Evolutionary conservation across 345 rosid species (phyloP).

Genomic region (Eucalyptus lansdowneana): DNA sequence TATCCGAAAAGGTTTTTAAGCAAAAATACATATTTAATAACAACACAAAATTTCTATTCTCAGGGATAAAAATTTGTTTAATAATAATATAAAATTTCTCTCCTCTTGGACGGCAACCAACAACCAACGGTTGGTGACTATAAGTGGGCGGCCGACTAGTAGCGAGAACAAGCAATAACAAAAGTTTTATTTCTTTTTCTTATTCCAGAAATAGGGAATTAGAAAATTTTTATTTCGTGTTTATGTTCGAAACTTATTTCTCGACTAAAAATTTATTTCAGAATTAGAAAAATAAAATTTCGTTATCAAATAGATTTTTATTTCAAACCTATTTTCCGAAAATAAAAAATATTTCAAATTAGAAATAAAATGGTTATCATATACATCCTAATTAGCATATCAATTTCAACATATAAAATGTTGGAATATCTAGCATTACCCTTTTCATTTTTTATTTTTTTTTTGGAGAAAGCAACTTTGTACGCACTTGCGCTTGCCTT

Average conservation of each 20-base stretch:
- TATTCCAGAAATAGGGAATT: too few relatives aligned
- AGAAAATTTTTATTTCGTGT: too few relatives aligned
- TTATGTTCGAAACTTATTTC: too few relatives aligned
- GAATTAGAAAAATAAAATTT: too few relatives aligned
- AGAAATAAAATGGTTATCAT: too few relatives aligned
- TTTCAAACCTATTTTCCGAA: rapidly evolving
- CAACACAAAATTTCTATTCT: rapidly evolving
- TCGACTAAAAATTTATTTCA: too few relatives aligned
- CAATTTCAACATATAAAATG: neutral
- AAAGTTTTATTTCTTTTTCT: too few relatives aligned
- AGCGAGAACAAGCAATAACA: rapidly evolving
- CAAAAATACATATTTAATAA: rapidly evolving
- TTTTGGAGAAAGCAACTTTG: neutral
- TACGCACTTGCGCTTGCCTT: neutral
- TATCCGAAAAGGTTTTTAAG: rapidly evolving
- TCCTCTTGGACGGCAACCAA: rapidly evolving
- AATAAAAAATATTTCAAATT: rapidly evolving
- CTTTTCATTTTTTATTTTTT: neutral
- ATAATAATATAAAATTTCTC: too few relatives aligned
- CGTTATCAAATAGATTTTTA: rapidly evolving
- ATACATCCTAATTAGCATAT: rapidly evolving
- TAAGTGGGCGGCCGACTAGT: rapidly evolving
- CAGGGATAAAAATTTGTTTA: rapidly evolving
- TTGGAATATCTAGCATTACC: neutral
- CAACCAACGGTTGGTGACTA: rapidly evolving